A percentile compares a stretch with the other conserved stretches of the same genome.
phyloP scores from a whole-genome alignment of 2,329 filamentous ascomycete genomes.

The Arachnomyces sp. region DNA sequence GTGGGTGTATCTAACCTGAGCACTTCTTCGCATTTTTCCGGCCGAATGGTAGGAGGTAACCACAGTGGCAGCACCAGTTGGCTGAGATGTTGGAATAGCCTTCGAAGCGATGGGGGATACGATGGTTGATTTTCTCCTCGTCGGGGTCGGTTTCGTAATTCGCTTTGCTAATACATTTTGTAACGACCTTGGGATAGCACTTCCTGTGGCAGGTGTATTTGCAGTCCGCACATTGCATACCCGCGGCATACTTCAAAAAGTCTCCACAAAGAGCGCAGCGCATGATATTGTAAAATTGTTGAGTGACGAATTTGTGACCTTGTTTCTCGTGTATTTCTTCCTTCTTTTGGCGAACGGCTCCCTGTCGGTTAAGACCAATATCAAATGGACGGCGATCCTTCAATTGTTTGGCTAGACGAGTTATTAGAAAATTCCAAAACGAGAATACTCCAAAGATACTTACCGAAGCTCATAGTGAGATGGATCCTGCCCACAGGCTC shows the following conservation, averaged over 20 bases:
- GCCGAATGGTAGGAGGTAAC: constrained; percentile 88
- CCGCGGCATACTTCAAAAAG: constrained; percentile 95
- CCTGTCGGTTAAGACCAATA: constrained; percentile 84
- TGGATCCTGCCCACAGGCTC: constrained; percentile 92
- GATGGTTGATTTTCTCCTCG: constrained; percentile 99
- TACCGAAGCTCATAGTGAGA: constrained; percentile 75
- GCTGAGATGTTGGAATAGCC: constrained; percentile 96
- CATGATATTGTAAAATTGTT: constrained; percentile 99
- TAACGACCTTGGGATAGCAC: constrained; percentile 93
- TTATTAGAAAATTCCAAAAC: not conserved
- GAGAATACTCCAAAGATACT: constrained; percentile 13
- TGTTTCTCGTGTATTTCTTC: constrained; percentile 98
- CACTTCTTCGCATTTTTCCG: constrained; percentile 94
- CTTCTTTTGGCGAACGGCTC: constrained; percentile 93
- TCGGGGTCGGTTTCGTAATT: constrained; percentile 97
- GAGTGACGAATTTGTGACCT: constrained; percentile 96
- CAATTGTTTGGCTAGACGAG: constrained; percentile 62
- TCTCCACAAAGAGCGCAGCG: constrained; percentile 95
- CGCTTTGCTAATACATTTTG: constrained; percentile 98
- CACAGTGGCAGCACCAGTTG: constrained; percentile 99
- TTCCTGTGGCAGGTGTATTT: constrained; percentile 99
- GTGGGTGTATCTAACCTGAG: constrained; percentile 51
- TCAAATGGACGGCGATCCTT: constrained; percentile 77
- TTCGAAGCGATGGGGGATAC: constrained; percentile 94
- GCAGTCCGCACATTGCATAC: constrained; percentile 99